phyloP scores from a whole-genome alignment of 371 early-diverging fungal genomes.

The Apophysomyces variabilis region DNA sequence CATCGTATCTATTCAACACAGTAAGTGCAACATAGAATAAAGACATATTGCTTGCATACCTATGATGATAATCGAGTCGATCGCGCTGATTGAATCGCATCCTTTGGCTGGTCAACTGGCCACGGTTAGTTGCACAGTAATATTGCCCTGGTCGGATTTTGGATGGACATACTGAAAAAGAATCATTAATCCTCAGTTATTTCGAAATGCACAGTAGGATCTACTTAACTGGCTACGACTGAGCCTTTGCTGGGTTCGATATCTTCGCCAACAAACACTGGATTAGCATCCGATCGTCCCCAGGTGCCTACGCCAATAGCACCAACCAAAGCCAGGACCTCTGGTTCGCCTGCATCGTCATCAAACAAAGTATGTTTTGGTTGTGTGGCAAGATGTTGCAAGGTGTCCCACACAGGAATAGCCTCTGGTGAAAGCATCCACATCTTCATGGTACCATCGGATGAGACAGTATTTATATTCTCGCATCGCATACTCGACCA shows the following conservation, averaged over 20 bases:
- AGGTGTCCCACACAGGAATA: slow-evolving; percentile 31
- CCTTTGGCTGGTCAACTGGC: slow-evolving; percentile 37
- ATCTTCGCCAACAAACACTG: slow-evolving; percentile 32
- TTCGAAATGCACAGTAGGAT: too few species aligned
- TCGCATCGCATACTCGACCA: slow-evolving; percentile 71
- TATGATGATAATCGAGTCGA: slow-evolving; percentile 19
- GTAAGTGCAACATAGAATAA: neutral
- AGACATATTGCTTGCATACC: slow-evolving; percentile 14
- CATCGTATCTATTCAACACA: slow-evolving; percentile 20
- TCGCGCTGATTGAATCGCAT: slow-evolving; percentile 29
- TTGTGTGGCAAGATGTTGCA: slow-evolving; percentile 19
- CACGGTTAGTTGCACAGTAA: slow-evolving; percentile 36
- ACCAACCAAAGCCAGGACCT: slow-evolving; percentile 27
- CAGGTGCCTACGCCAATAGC: slow-evolving; percentile 41
- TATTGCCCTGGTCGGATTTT: slow-evolving; percentile 27
- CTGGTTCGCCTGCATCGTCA: slow-evolving; percentile 17
- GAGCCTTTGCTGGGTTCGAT: slow-evolving; percentile 30
- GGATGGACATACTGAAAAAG: slow-evolving; percentile 17
- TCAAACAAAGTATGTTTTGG: slow-evolving; percentile 17
- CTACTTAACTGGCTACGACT: slow-evolving; percentile 26
- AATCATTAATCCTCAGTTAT: too few species aligned
- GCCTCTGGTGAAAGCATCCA: slow-evolving; percentile 43
- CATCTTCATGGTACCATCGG: slow-evolving; percentile 56
- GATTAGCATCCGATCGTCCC: slow-evolving; percentile 29
- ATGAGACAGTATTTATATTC: slow-evolving; percentile 52